These are phyloP conservation scores for Aspergillus fijiensis DNA, from an alignment of 2,329 filamentous ascomycete genomes.

Conservation along the genomic window DNA sequence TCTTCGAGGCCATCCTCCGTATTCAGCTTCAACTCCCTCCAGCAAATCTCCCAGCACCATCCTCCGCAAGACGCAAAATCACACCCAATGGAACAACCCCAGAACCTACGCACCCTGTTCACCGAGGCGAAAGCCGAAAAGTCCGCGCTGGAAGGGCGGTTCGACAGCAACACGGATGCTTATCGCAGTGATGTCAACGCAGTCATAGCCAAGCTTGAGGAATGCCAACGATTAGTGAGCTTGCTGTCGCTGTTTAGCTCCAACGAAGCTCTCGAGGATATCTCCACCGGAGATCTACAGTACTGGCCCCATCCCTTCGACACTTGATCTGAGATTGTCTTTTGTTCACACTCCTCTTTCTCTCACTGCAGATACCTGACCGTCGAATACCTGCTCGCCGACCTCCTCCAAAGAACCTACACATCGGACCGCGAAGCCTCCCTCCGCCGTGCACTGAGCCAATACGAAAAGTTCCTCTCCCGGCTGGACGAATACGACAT, in stretches of 20 bases:
- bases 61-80: background rate
- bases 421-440: slow-evolving; percentile 63
- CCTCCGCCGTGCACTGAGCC: slow-evolving; percentile 63
- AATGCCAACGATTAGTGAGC: slow-evolving; percentile 68
- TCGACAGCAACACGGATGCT: slow-evolving; percentile 62
- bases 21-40: slow-evolving; percentile 15
- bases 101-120: slow-evolving; percentile 58
- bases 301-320: slow-evolving; percentile 40
- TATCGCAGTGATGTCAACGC: slow-evolving; percentile 67
- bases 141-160: slow-evolving; percentile 59
- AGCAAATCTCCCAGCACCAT: background rate
- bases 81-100: slow-evolving; percentile 48
- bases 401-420: slow-evolving; percentile 67
- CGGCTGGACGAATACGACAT: slow-evolving; percentile 77
- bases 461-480: slow-evolving; percentile 77
- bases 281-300: slow-evolving; percentile 79
- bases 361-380: slow-evolving; percentile 63
- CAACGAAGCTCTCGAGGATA: slow-evolving; percentile 86
- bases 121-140: slow-evolving; percentile 56
- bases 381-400: slow-evolving; percentile 74
- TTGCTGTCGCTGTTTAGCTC: slow-evolving; percentile 80
- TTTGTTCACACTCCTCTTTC: slow-evolving; percentile 16
- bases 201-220: slow-evolving; percentile 69
- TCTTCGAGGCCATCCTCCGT: slow-evolving; percentile 3
- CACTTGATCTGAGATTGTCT: no score